Evolutionary conservation across 257 asterid species (phyloP).

Genomic region (Nicotiana paniculata): DNA sequence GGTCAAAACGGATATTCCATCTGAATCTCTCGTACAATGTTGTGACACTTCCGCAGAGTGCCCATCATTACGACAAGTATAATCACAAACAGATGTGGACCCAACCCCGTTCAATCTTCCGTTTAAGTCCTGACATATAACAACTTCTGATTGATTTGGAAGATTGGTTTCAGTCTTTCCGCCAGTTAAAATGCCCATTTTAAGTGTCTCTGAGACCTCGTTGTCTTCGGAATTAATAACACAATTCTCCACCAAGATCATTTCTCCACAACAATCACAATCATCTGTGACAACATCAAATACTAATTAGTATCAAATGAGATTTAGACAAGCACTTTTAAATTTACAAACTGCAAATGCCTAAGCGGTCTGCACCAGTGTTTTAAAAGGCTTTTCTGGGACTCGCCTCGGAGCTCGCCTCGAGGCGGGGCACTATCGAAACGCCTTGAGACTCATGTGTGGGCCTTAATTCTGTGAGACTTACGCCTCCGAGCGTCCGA

Average conservation of each 20-base stretch:
- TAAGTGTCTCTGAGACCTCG: slow-evolving; percentile 14
- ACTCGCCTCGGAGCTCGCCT: too few relatives aligned
- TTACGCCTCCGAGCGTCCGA: too few relatives aligned
- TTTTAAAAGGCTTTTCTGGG: too few relatives aligned
- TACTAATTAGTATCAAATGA: background rate
- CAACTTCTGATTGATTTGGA: slow-evolving; percentile 24
- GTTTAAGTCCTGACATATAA: slow-evolving; percentile 13
- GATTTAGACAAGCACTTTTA: background rate
- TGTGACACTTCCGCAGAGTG: slow-evolving; percentile 14
- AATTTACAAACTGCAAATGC: background rate
- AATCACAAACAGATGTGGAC: slow-evolving; percentile 23
- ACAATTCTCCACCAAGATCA: slow-evolving; percentile 17
- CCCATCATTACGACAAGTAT: slow-evolving; percentile 6
- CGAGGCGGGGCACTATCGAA: too few relatives aligned
- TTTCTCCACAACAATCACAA: slow-evolving; percentile 12
- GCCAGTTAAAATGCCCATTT: slow-evolving; percentile 27
- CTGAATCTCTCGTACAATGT: slow-evolving; percentile 13
- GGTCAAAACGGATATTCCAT: slow-evolving; percentile 3
- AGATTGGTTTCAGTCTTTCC: slow-evolving; percentile 31
- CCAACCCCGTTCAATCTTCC: slow-evolving; percentile 16
- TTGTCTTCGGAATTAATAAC: slow-evolving; percentile 7
- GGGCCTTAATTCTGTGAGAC: too few relatives aligned
- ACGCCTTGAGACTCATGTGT: too few relatives aligned
- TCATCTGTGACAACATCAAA: slow-evolving; percentile 12
- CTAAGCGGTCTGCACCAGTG: background rate